Evolutionary conservation across 768 basidiomycete genomes (phyloP).

Genomic region (Suillus subaureus): DNA sequence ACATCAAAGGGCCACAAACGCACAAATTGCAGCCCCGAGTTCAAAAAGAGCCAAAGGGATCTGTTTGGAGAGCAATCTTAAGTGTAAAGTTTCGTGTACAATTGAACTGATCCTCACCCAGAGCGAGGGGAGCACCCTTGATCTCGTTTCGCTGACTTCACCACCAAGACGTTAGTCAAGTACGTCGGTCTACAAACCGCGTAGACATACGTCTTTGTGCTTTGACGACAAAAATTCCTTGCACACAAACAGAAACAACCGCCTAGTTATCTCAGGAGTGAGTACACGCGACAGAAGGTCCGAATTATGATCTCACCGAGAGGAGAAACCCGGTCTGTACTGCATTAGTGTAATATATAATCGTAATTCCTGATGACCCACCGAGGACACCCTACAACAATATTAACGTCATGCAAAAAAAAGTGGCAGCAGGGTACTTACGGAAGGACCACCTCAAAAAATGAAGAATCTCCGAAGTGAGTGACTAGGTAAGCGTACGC

Average conservation of each 20-base stretch:
- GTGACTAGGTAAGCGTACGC: neutral
- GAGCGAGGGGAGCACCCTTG: constrained; percentile 1
- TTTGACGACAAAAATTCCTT: constrained; percentile 7
- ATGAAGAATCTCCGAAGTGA: neutral
- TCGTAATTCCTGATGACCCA: neutral
- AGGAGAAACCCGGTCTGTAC: neutral
- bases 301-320: neutral
- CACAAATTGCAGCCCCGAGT: neutral
- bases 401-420: neutral
- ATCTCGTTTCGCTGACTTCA: constrained; percentile 4
- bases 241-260: neutral
- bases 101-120: constrained; percentile 3
- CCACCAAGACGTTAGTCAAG: neutral
- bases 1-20: neutral
- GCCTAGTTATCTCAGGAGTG: neutral
- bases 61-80: neutral
- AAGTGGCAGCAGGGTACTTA: neutral
- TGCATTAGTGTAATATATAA: neutral
- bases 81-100: neutral
- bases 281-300: neutral
- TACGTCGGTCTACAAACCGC: neutral
- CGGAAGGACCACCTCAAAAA: constrained; percentile 1
- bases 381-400: neutral
- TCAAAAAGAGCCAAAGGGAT: neutral
- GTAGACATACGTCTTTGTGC: neutral